Evolutionary conservation across 2,329 filamentous ascomycete species (phyloP), one percentile per base, ranked within the genome.

Genomic region (Fusarium chlamydosporum): DNA sequence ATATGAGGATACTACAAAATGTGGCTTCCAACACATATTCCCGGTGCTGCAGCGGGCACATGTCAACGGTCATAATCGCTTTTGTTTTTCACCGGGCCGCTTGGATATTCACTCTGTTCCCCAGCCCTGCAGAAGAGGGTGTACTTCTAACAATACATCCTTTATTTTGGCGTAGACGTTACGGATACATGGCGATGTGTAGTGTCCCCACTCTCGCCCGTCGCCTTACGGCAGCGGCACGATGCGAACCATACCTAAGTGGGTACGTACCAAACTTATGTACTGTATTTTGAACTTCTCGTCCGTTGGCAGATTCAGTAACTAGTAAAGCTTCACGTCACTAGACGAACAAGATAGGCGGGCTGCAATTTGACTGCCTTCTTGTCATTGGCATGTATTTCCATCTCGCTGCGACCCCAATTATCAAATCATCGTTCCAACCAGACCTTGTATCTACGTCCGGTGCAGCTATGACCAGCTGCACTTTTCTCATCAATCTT

Each of bases 221-320:
- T 6, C 37, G 26, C 41, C 26, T 27, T 27, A 42, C 26, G 40
- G 23, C 26, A 23, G 23, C 41, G 26, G 41, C 41, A 45, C 41
- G 41, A 45, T 45, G 41, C 26, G 41, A 45, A 45, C 41, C 41
- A 26, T 26, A 23, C 23, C 23, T 23, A 41, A 29, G 41, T 45
- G 41, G 41, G 41, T 8, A 9, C 16, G 26, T 16, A 9, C 16
- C 16, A 45, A 45, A 26, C 41, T 45, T 12, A 4, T 6, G 23
- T 23, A 23, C 23, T 23, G 23, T 23, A 23, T 23, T 23, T 23
- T 23, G 23, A 23, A 23, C 23, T 23, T 23, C 23, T 23, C 23
- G 23, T 23, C n/a, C 23, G 15, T 27, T 43, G 41, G 27, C 41
- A 29, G 29, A 29, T 29, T 11, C 10, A 11, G 29, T 10, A 29